phyloP scores from a whole-genome alignment of 495 filamentous ascomycete species.

The Penicillium cinerascens region DNA sequence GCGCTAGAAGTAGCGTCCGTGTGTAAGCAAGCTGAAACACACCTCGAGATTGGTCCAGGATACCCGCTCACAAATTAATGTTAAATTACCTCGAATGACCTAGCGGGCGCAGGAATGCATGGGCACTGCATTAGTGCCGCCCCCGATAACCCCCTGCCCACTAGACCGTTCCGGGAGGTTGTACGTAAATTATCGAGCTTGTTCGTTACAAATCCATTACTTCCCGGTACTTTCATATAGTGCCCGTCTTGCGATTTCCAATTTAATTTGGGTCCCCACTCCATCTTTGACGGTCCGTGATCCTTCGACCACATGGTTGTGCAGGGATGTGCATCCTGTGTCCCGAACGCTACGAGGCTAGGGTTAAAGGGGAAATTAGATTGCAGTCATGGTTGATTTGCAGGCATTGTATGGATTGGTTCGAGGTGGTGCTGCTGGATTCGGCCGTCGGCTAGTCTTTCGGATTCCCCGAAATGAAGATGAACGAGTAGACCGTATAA shows the following conservation, averaged over 20 bases:
- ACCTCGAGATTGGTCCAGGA: conserved; percentile 1
- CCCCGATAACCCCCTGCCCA: neutral
- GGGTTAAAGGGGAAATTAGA: conserved; percentile 1
- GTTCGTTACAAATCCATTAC: neutral
- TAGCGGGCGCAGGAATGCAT: conserved; percentile 1
- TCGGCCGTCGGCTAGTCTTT: conserved; percentile 3
- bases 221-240: neutral
- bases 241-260: neutral
- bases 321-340: conserved; percentile 9
- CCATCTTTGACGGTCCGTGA: neutral
- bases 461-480: neutral
- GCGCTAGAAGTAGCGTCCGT: conserved; percentile 1
- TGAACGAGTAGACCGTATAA: neutral
- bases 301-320: conserved; percentile 18
- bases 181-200: neutral
- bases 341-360: neutral
- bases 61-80: neutral
- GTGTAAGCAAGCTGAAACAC: conserved; percentile 21
- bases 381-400: neutral
- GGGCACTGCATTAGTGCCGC: neutral
- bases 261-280: neutral
- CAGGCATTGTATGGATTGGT: neutral
- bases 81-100: neutral
- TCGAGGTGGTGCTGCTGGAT: neutral
- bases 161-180: neutral